Base-by-base conservation (phyloP, 2,329 filamentous ascomycete genomes). In the Penicillium frequentans region DNA sequence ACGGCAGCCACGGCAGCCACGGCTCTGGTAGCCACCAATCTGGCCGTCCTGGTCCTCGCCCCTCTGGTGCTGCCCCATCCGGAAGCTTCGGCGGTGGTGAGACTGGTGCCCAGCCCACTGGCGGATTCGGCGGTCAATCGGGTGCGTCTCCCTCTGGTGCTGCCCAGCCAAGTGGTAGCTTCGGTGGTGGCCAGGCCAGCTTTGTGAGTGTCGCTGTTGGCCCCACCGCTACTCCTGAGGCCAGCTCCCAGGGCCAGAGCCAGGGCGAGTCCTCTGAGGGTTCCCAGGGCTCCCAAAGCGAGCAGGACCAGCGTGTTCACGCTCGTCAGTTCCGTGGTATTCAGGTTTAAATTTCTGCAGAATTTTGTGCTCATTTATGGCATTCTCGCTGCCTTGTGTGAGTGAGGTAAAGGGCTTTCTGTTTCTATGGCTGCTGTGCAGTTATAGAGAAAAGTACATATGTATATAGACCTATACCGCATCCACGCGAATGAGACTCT, bases 311-410 rank as follows among this genome's bases (percentile, higher is more conserved):
- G 35, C 68, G 68, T 33, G 37, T 59, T 14, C 69, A 69, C 33
- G 63, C 67, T 37, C 68, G 68, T 59, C 68, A 71, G 47, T 59
- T 69, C 45, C 63, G 54, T 9, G 64, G 60, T 37, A 45, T 66
- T 43, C 37, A 56, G 48, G 53, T 52, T 10, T 70, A 65, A 54
- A 58, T 29, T 21, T 33, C 6, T 16, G 24, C 16, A 14, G 23
- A 49, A 24, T 35, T 19, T 46, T 55, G 48, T 43, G 24, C 27
- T 52, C 49, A 29, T 54, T 56, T 45, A 16, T 29, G 54, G 50
- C 23, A 52, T 50, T 44, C 13, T 49, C 46, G 49, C 37, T 58
- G 49, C 49, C 33, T n/a, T n/a, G 31, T 57, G 53, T 63, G 58
- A 47, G 45, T 47, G 56, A 61, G 44, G 52, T 52, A 27, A 57